phyloP scores from a whole-genome alignment of 768 basidiomycete genomes.

The Rossbeevera mucosa region DNA sequence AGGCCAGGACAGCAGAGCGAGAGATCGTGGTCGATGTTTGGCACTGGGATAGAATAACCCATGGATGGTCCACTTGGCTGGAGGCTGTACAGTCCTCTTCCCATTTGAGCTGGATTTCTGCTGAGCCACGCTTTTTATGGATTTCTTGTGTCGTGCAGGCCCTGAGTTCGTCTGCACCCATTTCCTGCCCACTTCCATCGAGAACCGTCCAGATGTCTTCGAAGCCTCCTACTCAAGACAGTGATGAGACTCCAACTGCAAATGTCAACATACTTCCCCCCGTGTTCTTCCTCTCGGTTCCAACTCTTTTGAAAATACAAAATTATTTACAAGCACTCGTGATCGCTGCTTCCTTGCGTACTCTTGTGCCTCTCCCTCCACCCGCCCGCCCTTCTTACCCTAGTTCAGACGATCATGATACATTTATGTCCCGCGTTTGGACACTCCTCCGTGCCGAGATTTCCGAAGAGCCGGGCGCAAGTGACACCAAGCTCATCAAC shows the following conservation, averaged over 20 bases:
- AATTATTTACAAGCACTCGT: conserved; percentile 69
- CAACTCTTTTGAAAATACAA: conserved; percentile 54
- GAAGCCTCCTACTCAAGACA: neutral
- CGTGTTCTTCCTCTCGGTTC: conserved; percentile 57
- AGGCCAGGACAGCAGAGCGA: conserved; percentile 54
- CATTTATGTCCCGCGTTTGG: conserved; percentile 63
- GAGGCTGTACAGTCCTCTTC: conserved; percentile 1
- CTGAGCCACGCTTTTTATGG: conserved; percentile 35
- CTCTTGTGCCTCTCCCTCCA: conserved; percentile 45
- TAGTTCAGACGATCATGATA: conserved; percentile 14
- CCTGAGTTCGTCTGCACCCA: conserved; percentile 42
- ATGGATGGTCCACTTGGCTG: conserved; percentile 26
- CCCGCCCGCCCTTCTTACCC: conserved; percentile 4
- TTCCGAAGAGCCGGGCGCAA: conserved; percentile 28
- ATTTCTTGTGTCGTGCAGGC: conserved; percentile 44
- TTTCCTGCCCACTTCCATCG: conserved; percentile 30
- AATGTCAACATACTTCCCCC: conserved; percentile 54
- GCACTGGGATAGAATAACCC: conserved; percentile 30
- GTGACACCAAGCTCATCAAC: conserved; percentile 55
- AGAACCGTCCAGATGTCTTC: conserved; percentile 11
- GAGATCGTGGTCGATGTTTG: conserved; percentile 50
- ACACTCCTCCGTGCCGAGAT: conserved; percentile 57
- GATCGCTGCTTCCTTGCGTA: conserved; percentile 56
- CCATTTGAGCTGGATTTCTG: conserved; percentile 10
- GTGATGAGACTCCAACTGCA: neutral